Base-by-base conservation (phyloP, 1,284 basidiomycete genomes). In the Malassezia restricta region DNA sequence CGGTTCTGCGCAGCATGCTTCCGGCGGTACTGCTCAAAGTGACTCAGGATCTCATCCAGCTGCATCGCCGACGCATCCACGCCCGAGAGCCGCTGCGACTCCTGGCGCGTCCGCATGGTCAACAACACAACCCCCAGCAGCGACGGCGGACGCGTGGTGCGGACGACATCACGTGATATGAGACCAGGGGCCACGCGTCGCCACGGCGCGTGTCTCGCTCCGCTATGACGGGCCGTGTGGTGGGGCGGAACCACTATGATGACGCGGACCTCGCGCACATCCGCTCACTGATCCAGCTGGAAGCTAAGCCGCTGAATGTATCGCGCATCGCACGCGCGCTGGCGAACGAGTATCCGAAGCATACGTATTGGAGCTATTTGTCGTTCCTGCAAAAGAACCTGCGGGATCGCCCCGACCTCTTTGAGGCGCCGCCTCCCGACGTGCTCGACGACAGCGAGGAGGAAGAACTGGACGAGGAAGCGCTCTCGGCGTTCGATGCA, bases 1-100 rank as follows among this genome's bases (percentile, higher is more conserved):
- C 68, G 56, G 41, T 71, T 71, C 43, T 71, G 68, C 9, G 65
- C 58, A 12, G 69, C 66, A 49, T 71, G 68, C 53, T 71, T 71
- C 15, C 68, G 66, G 11, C 53, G 53, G 38, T 50, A 58, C 47
- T 61, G 66, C 49, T 70, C 66, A 50, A 70, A 67, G 47, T 70
- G 62, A 7, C 65, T 64, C 15, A 70, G 58, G 50, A 70, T 66
- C 51, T 64, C 53, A 15, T 68, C 67, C 40, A 70, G 54, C 45
- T 62, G 63, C 27, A 55, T 15, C 5, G n/a, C 52, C 11, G 28
- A 27, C 11, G n/a, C 27, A 14, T 8, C 43, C 30, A 41, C 61
- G 54, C 11, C 57, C 31, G 54, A 64, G 27, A 40, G 52, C 31
- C 33, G 28, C 47, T 12, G 51, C 50, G 29, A 58, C 52, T 40